Evolutionary conservation across 495 filamentous ascomycete genomes (phyloP).

Genomic region (Gamarada debralockiae): DNA sequence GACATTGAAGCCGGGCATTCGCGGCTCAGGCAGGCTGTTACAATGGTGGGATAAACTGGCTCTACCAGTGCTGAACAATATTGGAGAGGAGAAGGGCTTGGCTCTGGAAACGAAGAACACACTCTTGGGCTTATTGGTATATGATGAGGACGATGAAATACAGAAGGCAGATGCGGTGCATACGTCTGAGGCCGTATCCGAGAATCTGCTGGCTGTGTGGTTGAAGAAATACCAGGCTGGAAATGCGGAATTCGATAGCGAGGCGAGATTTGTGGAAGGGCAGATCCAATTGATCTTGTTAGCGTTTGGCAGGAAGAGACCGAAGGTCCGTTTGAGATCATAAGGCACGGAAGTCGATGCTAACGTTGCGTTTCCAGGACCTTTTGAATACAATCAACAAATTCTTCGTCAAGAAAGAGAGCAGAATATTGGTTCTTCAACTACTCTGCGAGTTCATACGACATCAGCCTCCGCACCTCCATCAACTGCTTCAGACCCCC

Average conservation of each 20-base stretch:
- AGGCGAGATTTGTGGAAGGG: constrained; percentile 49
- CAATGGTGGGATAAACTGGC: constrained; percentile 68
- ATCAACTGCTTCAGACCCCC: constrained; percentile 62
- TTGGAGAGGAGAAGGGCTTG: constrained; percentile 54
- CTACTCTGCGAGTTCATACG: constrained; percentile 63
- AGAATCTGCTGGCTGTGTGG: constrained; percentile 57
- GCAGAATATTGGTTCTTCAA: constrained; percentile 51
- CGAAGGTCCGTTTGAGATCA: constrained; percentile 46
- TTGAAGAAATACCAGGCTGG: constrained; percentile 46
- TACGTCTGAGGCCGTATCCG: constrained; percentile 42
- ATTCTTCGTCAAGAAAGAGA: constrained; percentile 54
- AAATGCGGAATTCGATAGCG: constrained; percentile 34
- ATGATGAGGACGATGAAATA: constrained; percentile 51
- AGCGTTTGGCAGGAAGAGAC: constrained; percentile 55
- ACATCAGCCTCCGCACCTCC: constrained; percentile 65
- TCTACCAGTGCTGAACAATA: constrained; percentile 50
- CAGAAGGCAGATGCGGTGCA: constrained; percentile 30
- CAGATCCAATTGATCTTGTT: constrained; percentile 41
- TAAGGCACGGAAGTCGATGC: background rate
- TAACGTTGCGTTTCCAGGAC: constrained; percentile 41
- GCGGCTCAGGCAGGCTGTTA: constrained; percentile 44
- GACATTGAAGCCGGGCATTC: constrained; percentile 54
- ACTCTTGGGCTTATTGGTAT: constrained; percentile 52
- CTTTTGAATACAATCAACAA: constrained; percentile 56
- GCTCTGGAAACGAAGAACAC: constrained; percentile 53